These are phyloP conservation scores for Xylaria curta DNA, from an alignment of 495 filamentous ascomycete species.

Conservation along the genomic window DNA sequence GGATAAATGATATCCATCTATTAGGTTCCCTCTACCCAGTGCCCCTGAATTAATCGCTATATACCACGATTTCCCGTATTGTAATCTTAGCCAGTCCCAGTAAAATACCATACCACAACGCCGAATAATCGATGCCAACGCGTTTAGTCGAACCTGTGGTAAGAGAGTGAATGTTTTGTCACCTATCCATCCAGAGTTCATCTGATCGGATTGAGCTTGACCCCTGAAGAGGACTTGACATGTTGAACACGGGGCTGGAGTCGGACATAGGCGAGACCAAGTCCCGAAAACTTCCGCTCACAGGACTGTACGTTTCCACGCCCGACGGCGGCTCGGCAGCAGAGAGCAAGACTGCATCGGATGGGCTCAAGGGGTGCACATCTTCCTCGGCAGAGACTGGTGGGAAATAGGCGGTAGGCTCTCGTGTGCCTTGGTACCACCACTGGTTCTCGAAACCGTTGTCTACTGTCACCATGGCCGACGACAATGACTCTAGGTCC, in stretches of 20 bases:
- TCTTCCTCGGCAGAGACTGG: slow-evolving; percentile 19
- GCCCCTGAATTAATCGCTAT: neutral
- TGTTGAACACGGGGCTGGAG: neutral
- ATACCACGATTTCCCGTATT: neutral
- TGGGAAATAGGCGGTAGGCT: slow-evolving; percentile 33
- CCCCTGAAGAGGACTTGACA: neutral
- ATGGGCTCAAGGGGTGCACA: slow-evolving; percentile 18
- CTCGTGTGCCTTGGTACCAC: slow-evolving; percentile 53
- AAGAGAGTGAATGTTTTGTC: neutral
- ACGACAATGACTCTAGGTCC: slow-evolving; percentile 56
- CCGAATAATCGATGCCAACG: slow-evolving; percentile 1
- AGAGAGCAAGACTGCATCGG: slow-evolving; percentile 33
- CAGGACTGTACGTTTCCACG: slow-evolving; percentile 17
- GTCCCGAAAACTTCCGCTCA: slow-evolving; percentile 1
- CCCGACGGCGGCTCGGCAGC: slow-evolving; percentile 30
- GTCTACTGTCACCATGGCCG: slow-evolving; percentile 63
- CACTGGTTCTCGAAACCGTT: slow-evolving; percentile 60
- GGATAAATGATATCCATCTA: neutral
- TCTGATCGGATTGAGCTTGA: slow-evolving; percentile 12
- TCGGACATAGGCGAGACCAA: slow-evolving; percentile 27
- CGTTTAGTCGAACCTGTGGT: neutral
- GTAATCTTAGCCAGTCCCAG: neutral
- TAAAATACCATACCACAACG: slow-evolving; percentile 5
- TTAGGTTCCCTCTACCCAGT: neutral
- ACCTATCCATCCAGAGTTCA: slow-evolving; percentile 24